Percentiles rank a stretch among this genome's conserved stretches.
Evolutionary conservation across 495 filamentous ascomycete genomes (phyloP).

Genomic region (Penicillium desertorum): DNA sequence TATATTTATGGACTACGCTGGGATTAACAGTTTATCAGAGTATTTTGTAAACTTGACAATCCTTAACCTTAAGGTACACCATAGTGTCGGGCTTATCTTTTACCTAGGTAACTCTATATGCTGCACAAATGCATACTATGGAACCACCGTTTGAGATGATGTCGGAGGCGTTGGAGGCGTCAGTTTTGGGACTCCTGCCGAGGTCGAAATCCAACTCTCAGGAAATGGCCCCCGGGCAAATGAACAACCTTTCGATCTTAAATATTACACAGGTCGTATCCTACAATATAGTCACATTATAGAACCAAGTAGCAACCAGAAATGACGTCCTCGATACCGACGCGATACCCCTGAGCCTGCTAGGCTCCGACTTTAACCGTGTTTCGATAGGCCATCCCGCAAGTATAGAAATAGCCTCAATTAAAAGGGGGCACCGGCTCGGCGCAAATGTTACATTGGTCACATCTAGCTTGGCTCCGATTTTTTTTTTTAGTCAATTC

Average conservation of each 20-base stretch:
- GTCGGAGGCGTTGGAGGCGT: not conserved
- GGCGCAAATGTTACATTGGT: not conserved
- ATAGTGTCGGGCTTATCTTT: too few species aligned
- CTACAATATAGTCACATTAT: not conserved
- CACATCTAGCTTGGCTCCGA: too few species aligned
- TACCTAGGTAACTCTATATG: too few species aligned
- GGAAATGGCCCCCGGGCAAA: conserved; percentile 2
- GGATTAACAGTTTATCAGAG: too few species aligned
- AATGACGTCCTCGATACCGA: not conserved
- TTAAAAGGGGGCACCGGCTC: not conserved
- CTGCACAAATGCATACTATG: too few species aligned
- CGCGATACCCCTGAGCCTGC: too few species aligned
- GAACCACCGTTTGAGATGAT: not conserved
- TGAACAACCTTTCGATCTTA: not conserved
- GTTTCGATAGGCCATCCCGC: conserved; percentile 6
- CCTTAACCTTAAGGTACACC: too few species aligned
- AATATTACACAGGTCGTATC: not conserved
- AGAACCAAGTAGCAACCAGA: not conserved
- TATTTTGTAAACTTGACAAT: too few species aligned
- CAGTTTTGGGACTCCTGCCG: not conserved
- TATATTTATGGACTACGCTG: too few species aligned
- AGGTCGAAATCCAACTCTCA: not conserved
- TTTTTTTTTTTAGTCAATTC: not conserved
- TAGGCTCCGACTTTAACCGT: not conserved
- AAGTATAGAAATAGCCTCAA: conserved; percentile 1